Conservation (phyloP, 139 green algal genomes). For the Chlorella sp. region DNA sequence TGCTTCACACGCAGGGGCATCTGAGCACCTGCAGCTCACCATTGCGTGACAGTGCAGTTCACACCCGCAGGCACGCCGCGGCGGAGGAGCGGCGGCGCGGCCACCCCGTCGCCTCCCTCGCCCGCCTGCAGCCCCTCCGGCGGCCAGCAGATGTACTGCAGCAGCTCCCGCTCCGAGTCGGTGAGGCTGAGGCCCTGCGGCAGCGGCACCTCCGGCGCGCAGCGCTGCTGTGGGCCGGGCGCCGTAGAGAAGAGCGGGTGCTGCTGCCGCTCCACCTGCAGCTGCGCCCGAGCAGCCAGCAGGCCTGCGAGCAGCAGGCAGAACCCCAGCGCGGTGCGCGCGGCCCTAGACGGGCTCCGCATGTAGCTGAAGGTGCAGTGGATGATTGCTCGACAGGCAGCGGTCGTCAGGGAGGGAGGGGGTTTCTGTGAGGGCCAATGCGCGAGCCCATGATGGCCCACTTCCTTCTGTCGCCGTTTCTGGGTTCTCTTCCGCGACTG, state of each 20-base stretch:
- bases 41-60: constrained; percentile 39
- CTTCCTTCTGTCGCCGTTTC: no score
- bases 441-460: no score
- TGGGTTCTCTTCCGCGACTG: no score
- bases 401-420: no score
- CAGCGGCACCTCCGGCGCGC: not conserved
- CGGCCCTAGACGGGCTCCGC: no score
- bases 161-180: constrained; percentile 29
- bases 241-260: constrained; percentile 3
- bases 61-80: constrained; percentile 52
- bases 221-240: constrained; percentile 16
- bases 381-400: no score
- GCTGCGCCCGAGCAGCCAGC: no score
- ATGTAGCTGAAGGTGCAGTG: no score
- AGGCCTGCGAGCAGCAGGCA: no score
- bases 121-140: not conserved
- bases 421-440: no score
- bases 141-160: constrained; percentile 49
- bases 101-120: not conserved
- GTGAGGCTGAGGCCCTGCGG: constrained; percentile 28
- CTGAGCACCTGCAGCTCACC: constrained; percentile 31
- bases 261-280: no score
- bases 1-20: not conserved
- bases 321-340: no score
- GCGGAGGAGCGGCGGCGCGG: not conserved